Evolutionary conservation across 192 early-diverging fungal genomes (phyloP).

Genomic region (Mortierella claussenii): DNA sequence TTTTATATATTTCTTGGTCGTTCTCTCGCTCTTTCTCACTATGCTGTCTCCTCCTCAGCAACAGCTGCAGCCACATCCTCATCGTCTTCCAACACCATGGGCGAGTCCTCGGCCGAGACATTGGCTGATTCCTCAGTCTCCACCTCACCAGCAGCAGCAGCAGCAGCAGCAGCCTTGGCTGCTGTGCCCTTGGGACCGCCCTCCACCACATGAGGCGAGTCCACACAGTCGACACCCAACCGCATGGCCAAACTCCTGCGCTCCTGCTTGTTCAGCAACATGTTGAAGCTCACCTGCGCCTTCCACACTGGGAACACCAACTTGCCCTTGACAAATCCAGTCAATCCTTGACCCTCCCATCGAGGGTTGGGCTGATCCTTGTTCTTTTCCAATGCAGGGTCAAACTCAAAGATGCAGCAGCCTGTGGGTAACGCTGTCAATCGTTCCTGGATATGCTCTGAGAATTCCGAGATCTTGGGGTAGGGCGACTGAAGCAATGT

Average conservation of each 20-base stretch:
- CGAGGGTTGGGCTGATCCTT: slow-evolving; percentile 49
- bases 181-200: slow-evolving; percentile 41
- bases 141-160: neutral
- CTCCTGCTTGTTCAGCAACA: slow-evolving; percentile 81
- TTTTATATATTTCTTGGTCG: neutral
- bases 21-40: neutral
- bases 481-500: slow-evolving; percentile 47
- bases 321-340: slow-evolving; percentile 50
- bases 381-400: slow-evolving; percentile 54
- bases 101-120: slow-evolving; percentile 18
- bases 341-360: slow-evolving; percentile 50
- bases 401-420: slow-evolving; percentile 69
- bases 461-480: slow-evolving; percentile 58
- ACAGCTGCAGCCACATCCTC: neutral
- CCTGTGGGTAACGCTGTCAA: slow-evolving; percentile 50
- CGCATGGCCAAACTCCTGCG: slow-evolving; percentile 58
- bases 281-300: slow-evolving; percentile 75
- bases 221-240: slow-evolving; percentile 48
- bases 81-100: slow-evolving; percentile 14
- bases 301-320: slow-evolving; percentile 79
- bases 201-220: slow-evolving; percentile 47
- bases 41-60: slow-evolving; percentile 3
- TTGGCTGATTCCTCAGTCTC: slow-evolving; percentile 2
- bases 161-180: slow-evolving; percentile 27
- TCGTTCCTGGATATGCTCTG: slow-evolving; percentile 53